These are phyloP conservation scores for Coniella vitis DNA, from an alignment of 2,329 filamentous ascomycete species.

Conservation along the genomic window DNA sequence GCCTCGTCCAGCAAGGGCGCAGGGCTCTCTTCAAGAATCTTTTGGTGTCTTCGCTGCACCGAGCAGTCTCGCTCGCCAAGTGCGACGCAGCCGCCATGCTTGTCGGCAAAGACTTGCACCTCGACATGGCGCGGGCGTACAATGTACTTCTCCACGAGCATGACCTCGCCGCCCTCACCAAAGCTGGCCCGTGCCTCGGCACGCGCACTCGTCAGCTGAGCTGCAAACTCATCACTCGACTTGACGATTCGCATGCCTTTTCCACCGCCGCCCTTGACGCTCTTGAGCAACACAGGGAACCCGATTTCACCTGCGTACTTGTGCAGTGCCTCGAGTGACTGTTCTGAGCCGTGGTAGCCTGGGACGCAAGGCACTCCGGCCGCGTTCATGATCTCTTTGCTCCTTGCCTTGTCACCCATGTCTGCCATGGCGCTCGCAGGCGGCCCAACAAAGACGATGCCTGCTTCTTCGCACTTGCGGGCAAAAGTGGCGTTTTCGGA, in stretches of 20 bases:
- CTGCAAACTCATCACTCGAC: conserved; percentile 59
- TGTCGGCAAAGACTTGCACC: conserved; percentile 85
- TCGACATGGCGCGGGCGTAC: conserved; percentile 77
- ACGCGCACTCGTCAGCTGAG: conserved; percentile 64
- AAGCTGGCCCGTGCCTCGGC: conserved; percentile 74
- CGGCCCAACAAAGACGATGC: conserved; percentile 90
- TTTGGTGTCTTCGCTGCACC: conserved; percentile 80
- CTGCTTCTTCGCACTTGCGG: conserved; percentile 78
- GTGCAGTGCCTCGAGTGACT: conserved; percentile 56
- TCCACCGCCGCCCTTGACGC: conserved; percentile 72
- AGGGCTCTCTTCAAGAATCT: conserved; percentile 84
- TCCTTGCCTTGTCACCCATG: conserved; percentile 90
- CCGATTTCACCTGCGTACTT: conserved; percentile 63
- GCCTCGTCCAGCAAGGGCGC: conserved; percentile 59
- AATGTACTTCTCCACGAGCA: conserved; percentile 81
- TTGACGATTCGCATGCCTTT: conserved; percentile 78
- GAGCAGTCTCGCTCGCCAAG: conserved; percentile 86
- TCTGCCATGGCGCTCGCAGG: conserved; percentile 74
- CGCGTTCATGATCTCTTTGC: conserved; percentile 92
- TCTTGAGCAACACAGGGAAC: conserved; percentile 72
- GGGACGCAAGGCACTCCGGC: conserved; percentile 96
- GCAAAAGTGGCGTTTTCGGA: conserved; percentile 93
- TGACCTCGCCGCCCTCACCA: conserved; percentile 70
- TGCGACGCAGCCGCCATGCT: conserved; percentile 69
- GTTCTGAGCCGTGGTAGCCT: conserved; percentile 85